These are phyloP conservation scores for Entomortierella chlamydospora DNA, from an alignment of 192 early-diverging fungal genomes.

Conservation along the genomic window DNA sequence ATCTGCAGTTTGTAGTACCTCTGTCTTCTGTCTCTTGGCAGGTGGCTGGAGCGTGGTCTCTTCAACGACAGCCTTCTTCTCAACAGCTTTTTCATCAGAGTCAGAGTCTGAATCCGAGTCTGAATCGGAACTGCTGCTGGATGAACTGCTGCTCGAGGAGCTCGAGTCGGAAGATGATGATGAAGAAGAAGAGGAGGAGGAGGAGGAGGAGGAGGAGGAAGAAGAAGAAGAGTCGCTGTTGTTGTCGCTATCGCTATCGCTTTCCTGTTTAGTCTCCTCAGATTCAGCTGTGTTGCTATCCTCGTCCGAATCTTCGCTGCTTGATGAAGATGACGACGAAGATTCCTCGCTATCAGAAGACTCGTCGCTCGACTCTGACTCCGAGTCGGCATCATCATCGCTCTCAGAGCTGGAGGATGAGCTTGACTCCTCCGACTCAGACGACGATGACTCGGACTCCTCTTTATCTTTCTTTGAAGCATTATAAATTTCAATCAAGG, in stretches of 20 bases:
- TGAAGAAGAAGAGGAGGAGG: constrained; percentile 16
- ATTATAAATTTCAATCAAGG: constrained; percentile 42
- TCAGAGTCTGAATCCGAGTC: constrained; percentile 47
- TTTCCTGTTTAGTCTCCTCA: constrained; percentile 10
- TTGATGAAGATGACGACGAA: constrained; percentile 54
- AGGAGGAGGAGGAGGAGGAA: constrained; percentile 18
- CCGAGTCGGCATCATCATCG: not conserved
- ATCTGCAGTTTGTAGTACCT: constrained; percentile 3
- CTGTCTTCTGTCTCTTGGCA: constrained; percentile 59
- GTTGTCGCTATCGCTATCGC: constrained; percentile 25
- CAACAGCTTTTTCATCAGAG: constrained; percentile 27
- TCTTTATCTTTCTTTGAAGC: constrained; percentile 22
- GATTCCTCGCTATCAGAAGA: constrained; percentile 17
- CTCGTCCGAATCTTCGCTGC: constrained; percentile 48
- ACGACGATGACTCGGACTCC: constrained; percentile 23
- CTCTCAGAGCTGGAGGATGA: constrained; percentile 14
- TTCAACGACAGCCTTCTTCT: constrained; percentile 26
- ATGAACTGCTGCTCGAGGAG: constrained; percentile 21
- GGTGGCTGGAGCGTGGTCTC: constrained; percentile 32
- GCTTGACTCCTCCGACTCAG: constrained; percentile 45
- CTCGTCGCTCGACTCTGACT: not conserved
- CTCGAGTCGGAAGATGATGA: constrained; percentile 30
- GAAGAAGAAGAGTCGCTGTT: constrained; percentile 39
- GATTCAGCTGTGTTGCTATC: constrained; percentile 54
- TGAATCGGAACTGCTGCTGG: constrained; percentile 37